Percentiles rank a stretch among this genome's conserved stretches.
Evolutionary conservation across 345 rosid species (phyloP).

Genomic region (Populus davidiana): DNA sequence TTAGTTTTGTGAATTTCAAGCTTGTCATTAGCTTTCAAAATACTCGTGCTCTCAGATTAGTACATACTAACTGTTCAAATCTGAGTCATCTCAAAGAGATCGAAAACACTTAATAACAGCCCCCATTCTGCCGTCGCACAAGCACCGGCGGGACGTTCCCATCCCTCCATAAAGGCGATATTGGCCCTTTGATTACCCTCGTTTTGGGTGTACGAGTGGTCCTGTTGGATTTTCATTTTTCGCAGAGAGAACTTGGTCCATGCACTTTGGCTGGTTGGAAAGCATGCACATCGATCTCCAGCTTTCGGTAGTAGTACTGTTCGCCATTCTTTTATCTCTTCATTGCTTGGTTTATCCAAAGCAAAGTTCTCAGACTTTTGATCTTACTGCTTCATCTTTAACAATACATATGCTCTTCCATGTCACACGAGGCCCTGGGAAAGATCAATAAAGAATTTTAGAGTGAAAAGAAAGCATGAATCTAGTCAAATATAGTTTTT

Average conservation of each 20-base stretch:
- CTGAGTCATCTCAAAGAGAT: conserved; percentile 18
- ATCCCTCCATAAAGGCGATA: conserved; percentile 13
- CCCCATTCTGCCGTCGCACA: conserved; percentile 6
- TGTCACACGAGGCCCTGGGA: neutral
- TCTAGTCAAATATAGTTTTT: neutral
- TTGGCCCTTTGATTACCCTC: conserved; percentile 17
- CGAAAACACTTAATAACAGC: neutral
- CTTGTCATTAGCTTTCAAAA: neutral
- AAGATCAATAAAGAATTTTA: neutral
- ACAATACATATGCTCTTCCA: neutral
- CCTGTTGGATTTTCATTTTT: neutral
- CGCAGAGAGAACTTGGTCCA: conserved; percentile 14
- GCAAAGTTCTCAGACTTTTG: neutral
- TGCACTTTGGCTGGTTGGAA: conserved; percentile 33
- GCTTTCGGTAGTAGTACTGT: neutral
- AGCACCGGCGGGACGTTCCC: conserved; percentile 6
- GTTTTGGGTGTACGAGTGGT: neutral
- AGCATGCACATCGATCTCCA: conserved; percentile 8
- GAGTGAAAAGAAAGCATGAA: neutral
- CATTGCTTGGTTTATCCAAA: neutral
- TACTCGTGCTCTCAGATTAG: neutral
- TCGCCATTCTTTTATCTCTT: neutral
- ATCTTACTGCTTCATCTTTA: neutral
- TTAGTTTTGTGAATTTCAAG: neutral
- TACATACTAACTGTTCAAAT: conserved; percentile 21